Base-by-base conservation (phyloP, 805 yeast species). In the Ogataea paradorogensis region DNA sequence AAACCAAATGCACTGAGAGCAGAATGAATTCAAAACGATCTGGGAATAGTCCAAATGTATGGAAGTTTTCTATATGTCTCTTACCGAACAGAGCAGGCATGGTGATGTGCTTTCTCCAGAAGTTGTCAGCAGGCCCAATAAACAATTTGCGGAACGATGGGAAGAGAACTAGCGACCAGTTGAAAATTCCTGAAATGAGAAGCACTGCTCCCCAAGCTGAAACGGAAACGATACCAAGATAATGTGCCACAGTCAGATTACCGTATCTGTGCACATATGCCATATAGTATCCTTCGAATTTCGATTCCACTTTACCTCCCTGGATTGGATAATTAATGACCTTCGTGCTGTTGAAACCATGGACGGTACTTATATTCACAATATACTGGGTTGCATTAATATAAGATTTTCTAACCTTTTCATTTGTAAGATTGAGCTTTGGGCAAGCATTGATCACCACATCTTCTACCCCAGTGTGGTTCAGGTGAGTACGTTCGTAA, bases 1-100 rank as follows among this genome's bases (percentile, higher is more conserved):
- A 55, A 8, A 58, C 46, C 21, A 66, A 55, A 66, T 73, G 75
- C 2, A 62, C 48, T 7, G 52, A 42, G 23, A 78, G 61, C 31
- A 72, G 54, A 8, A 77, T 43, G 0, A 71, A 45, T 49, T 80
- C 84, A 47, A 72, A 60, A 48, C 83, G 64, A 3, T 78, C 70
- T 1, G 85, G 84, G 31, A 74, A 43, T n/a, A 67, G 41, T 46
- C 64, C 66, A 7, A 55, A 28, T 30, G 35, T 9, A 43, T 49
- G 49, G 15, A 42, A 29, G 26, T 35, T 39, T 33, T 49, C 49
- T n/a, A 52, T 30, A 41, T 60, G 64, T 8, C 35, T 43, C 13
- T 42, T 40, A 1, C 48, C 51, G 20, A 48, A 43, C 2, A 53
- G 35, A 15, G 62, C 60, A 31, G 49, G 62, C 37, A 50, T 38